Evolutionary conservation across 2,329 filamentous ascomycete genomes (phyloP), one percentile per base, ranked within the genome.

Genomic region (Aspergillus quadrilineatus): DNA sequence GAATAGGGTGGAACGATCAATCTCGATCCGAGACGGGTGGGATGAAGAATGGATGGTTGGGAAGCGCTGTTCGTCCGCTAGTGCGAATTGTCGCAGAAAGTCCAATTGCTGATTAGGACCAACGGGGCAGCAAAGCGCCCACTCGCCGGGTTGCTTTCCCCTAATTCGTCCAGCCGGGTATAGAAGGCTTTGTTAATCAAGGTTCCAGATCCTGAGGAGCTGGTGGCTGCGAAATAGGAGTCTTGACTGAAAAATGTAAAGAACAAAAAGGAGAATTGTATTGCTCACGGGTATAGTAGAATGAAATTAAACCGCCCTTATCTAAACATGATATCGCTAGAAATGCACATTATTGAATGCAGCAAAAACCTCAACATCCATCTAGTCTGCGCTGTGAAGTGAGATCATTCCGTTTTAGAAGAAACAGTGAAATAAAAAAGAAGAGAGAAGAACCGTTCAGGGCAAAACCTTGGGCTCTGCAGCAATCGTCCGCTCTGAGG

Each of bases 391-490:
- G 17, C 10, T 22, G 29, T 37, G 9, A 6, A 6, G 3, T 41
- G 14, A n/a, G 9, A 41, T 41, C n/a, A 41, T 6, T 41, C 5
- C 32, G 29, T 15, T 4, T 44, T 15, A 15, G 2, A 34, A 34
- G 12, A 37, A n/a, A 3, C 45, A 49, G 4, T 42, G 9, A 29
- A 45, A 52, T 26, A 30, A 34, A 37, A 37, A 3, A n/a, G n/a
- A 50, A 9, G 14, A 14, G 9, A 37, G 14, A 9, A 22, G 15
- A 46, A 12, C 12, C 22, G n/a, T n/a, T 50, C 14, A 55, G 4
- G 26, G 10, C 17, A 37, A n/a, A 2, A 29, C 8, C 28, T 56
- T 56, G 28, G 54, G 48, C 44, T 56, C 49, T 8, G 28, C 29
- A 5, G 2, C 17, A 22, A 42, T n/a, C 28, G 28, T 14, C 14